Evolutionary conservation across 2,329 filamentous ascomycete species (phyloP), one percentile per base, ranked within the genome.

Genomic region (Penicillium paneum): DNA sequence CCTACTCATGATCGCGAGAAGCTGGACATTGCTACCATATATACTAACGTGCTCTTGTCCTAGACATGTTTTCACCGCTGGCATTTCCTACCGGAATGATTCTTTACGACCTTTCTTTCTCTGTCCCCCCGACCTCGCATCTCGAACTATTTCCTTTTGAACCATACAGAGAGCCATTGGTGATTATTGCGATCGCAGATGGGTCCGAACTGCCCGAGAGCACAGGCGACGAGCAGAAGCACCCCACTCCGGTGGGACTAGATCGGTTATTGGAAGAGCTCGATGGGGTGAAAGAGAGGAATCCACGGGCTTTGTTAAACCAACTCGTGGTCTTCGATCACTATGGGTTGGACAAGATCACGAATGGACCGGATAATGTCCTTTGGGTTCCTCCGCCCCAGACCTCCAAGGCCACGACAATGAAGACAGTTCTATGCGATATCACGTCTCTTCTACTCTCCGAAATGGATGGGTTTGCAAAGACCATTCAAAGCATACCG

Each of bases 41-140:
- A 45, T 47, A 58, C 67, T 53, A 66, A 68, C 66, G 58, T 59
- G 48, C 26, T 44, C 46, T 42, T 59, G 50, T 57, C 49, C 1
- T 71, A 96, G 91, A 91, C 74, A 92, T 94, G 86, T 97, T 97
- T 75, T 96, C 91, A 55, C 93, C 93, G 38, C 78, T 94, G 66
- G 90, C 89, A 13, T 96, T 94, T 72, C 91, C 91, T 11, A 83
- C 86, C 63, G 93, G 93, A 57, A 86, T 87, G 67, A 88, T 97
- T 57, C 82, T 97, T 65, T 97, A 94, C 80, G 89, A 96, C 71
- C 82, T 97, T 58, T 86, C 89, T 54, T 91, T 89, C 57, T 87
- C 91, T 66, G 79, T 88, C 52, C 88, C 91, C 24, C 86, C 89
- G n/a, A 81, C 86, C 31, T 90, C 90, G 31, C 90, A 96, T 69